Conservation (phyloP, 176 grass and related monocot species). For the Puccinellia tenuiflora region DNA sequence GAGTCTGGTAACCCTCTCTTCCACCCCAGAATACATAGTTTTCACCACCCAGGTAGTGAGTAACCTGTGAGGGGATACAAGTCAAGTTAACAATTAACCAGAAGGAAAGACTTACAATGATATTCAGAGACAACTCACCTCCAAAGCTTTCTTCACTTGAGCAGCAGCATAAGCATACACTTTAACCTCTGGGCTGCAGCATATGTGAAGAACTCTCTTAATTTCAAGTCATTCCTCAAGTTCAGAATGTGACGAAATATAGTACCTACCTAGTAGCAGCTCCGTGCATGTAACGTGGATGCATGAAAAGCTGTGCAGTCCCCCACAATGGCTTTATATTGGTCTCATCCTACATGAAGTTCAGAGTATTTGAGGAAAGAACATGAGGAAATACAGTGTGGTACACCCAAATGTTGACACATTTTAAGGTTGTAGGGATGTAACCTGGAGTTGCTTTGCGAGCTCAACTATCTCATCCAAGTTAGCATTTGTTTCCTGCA, state of each 20-base stretch:
- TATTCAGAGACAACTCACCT: constrained; percentile 39
- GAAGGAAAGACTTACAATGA: neutral
- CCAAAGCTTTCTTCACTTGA: constrained; percentile 96
- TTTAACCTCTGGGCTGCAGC: constrained; percentile 42
- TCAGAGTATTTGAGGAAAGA: constrained; percentile 8
- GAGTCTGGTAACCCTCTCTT: constrained; percentile 91
- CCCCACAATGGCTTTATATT: constrained; percentile 85
- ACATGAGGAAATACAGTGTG: neutral
- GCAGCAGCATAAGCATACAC: constrained; percentile 93
- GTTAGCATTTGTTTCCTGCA: constrained; percentile 93
- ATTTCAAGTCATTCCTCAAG: neutral
- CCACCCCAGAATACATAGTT: constrained; percentile 99
- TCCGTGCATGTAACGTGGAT: constrained; percentile 93
- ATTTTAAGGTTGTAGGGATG: constrained; percentile 10
- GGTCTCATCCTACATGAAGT: constrained; percentile 44
- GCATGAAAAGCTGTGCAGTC: constrained; percentile 77
- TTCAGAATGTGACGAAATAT: neutral
- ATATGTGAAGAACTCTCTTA: constrained; percentile 2
- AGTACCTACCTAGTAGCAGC: constrained; percentile 78
- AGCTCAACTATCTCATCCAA: constrained; percentile 82
- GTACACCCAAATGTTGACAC: neutral
- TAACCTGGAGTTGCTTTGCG: constrained; percentile 88
- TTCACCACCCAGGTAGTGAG: constrained; percentile 91
- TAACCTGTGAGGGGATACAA: constrained; percentile 47
- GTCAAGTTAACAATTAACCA: constrained; percentile 16